A percentile compares a stretch with the other conserved stretches of the same genome.
phyloP scores from a whole-genome alignment of 2,329 filamentous ascomycete genomes.

The Nothopassalora personata region DNA sequence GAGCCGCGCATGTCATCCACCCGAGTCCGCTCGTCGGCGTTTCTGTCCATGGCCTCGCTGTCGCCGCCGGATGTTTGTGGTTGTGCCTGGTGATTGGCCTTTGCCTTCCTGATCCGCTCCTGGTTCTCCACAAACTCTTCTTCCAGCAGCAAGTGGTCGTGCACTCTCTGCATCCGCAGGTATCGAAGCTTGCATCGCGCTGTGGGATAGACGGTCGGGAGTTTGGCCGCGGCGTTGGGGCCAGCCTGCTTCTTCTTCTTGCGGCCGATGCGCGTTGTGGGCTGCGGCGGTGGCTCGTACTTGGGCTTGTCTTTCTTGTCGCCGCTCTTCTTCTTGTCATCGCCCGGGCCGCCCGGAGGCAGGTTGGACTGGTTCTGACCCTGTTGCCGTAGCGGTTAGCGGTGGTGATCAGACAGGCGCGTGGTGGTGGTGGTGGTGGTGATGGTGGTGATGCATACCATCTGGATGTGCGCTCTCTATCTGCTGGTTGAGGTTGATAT shows the following conservation, averaged over 20 bases:
- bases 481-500: background rate
- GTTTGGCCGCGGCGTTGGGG: constrained; percentile 89
- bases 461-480: constrained; percentile 1
- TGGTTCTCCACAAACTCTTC: constrained; percentile 99
- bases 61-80: constrained; percentile 57
- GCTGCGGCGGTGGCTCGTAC: constrained; percentile 96
- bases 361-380: constrained; percentile 85
- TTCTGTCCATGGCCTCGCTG: constrained; percentile 73
- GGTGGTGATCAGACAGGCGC: background rate
- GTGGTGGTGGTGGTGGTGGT: background rate
- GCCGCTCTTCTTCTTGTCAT: constrained; percentile 84
- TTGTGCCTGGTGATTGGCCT: constrained; percentile 66
- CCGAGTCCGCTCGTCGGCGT: constrained; percentile 88
- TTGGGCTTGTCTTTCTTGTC: constrained; percentile 95
- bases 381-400: constrained; percentile 40
- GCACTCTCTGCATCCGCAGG: constrained; percentile 95
- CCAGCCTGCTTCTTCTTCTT: constrained; percentile 98
- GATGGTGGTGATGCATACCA: constrained; percentile 13
- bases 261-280: constrained; percentile 91
- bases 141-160: constrained; percentile 93
- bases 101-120: constrained; percentile 88
- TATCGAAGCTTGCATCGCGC: constrained; percentile 96
- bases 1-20: constrained; percentile 98
- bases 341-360: constrained; percentile 49
- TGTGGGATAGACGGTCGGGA: constrained; percentile 88